Evolutionary conservation across 768 basidiomycete species (phyloP).

Genomic region (Collybia sp.): DNA sequence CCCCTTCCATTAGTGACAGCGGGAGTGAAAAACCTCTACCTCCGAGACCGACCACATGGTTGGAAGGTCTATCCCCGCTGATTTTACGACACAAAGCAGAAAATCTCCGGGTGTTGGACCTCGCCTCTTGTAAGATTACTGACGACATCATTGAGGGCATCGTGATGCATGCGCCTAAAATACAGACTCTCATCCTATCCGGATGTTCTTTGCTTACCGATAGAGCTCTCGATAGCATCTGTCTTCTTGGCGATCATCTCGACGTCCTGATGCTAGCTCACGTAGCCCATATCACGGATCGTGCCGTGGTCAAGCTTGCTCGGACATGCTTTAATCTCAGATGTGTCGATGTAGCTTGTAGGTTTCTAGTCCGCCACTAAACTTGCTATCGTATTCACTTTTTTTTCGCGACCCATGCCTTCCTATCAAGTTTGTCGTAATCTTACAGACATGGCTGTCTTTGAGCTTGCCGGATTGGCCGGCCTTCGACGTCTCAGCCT

Average conservation of each 20-base stretch:
- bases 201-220: slow-evolving; percentile 79
- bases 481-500: slow-evolving; percentile 74
- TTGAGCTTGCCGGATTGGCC: slow-evolving; percentile 69
- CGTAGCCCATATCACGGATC: slow-evolving; percentile 76
- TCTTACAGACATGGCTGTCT: slow-evolving; percentile 81
- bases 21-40: slow-evolving; percentile 47
- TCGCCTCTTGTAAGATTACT: slow-evolving; percentile 71
- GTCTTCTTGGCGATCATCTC: slow-evolving; percentile 67
- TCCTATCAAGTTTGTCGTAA: slow-evolving; percentile 62
- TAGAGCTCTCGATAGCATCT: slow-evolving; percentile 60
- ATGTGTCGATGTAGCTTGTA: slow-evolving; percentile 86
- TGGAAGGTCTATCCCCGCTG: slow-evolving; percentile 60
- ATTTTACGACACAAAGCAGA: slow-evolving; percentile 63
- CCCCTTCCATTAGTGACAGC: slow-evolving; percentile 7
- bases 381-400: slow-evolving; percentile 4
- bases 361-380: slow-evolving; percentile 25
- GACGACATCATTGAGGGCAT: slow-evolving; percentile 77
- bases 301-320: slow-evolving; percentile 61
- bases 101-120: slow-evolving; percentile 73
- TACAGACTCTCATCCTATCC: slow-evolving; percentile 73
- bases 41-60: slow-evolving; percentile 52
- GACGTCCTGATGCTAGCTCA: slow-evolving; percentile 81
- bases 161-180: slow-evolving; percentile 66
- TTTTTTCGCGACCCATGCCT: neutral
- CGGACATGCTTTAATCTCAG: slow-evolving; percentile 68